phyloP scores from a whole-genome alignment of 2,329 filamentous ascomycete species.

The Aschersonia sp. region DNA sequence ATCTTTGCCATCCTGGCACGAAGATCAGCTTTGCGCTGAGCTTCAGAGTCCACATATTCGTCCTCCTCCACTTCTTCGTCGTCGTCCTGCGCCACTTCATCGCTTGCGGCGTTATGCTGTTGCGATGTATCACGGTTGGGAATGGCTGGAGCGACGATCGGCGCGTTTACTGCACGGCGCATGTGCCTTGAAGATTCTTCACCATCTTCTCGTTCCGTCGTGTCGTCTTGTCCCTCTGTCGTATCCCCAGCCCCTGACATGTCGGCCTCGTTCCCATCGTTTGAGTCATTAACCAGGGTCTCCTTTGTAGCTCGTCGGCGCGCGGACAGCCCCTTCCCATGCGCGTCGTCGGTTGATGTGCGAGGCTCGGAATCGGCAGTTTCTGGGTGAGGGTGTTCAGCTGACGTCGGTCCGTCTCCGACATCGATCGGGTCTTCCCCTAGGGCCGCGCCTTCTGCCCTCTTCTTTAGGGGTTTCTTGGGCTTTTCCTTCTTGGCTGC shows the following conservation, averaged over 20 bases:
- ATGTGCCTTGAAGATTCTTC: slow-evolving; percentile 38
- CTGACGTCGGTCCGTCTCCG: slow-evolving; percentile 15
- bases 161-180: slow-evolving; percentile 22
- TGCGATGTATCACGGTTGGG: slow-evolving; percentile 23
- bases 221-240: slow-evolving; percentile 44
- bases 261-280: slow-evolving; percentile 51
- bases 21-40: slow-evolving; percentile 72
- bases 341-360: slow-evolving; percentile 33
- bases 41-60: slow-evolving; percentile 77
- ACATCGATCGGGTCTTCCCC: slow-evolving; percentile 13
- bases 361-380: slow-evolving; percentile 32
- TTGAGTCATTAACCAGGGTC: slow-evolving; percentile 24
- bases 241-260: slow-evolving; percentile 51
- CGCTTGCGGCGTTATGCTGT: slow-evolving; percentile 40
- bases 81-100: slow-evolving; percentile 33
- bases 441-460: slow-evolving; percentile 28
- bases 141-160: slow-evolving; percentile 8
- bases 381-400: slow-evolving; percentile 28
- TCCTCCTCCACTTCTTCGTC: slow-evolving; percentile 63
- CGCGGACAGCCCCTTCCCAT: slow-evolving; percentile 25
- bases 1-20: slow-evolving; percentile 96
- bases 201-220: slow-evolving; percentile 60
- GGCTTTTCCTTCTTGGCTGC: slow-evolving; percentile 76
- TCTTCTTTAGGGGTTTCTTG: slow-evolving; percentile 60
- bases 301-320: slow-evolving; percentile 39